Conservation (phyloP, 2,329 filamentous ascomycete genomes). For the Fusarium sp. region DNA sequence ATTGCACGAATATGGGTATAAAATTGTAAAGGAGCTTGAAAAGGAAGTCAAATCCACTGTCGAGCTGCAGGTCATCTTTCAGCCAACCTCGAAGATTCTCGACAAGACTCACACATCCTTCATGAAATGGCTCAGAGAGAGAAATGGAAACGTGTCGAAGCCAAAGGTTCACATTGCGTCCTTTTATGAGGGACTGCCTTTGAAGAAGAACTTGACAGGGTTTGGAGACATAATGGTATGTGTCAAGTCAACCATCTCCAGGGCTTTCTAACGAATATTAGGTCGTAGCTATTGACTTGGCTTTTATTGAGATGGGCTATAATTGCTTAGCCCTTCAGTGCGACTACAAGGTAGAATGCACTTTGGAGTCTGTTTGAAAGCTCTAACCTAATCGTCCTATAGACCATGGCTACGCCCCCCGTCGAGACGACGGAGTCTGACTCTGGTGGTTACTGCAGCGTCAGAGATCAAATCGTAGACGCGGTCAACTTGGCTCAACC, state of each 20-base stretch:
- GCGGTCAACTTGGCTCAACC: not conserved
- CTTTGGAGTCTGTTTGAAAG: too few species aligned
- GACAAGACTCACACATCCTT: not conserved
- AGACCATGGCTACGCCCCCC: not conserved
- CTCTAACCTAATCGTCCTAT: too few species aligned
- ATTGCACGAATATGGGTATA: too few species aligned
- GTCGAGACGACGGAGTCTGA: not conserved
- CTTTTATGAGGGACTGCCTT: not conserved
- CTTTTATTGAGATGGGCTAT: too few species aligned
- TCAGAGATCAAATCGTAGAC: not conserved
- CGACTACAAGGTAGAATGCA: too few species aligned
- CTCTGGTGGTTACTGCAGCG: not conserved
- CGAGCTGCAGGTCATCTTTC: not conserved
- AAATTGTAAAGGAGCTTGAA: too few species aligned
- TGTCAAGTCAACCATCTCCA: too few species aligned
- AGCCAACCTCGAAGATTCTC: too few species aligned
- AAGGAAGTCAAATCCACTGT: too few species aligned
- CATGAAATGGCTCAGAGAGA: not conserved
- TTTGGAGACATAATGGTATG: not conserved
- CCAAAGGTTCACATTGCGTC: not conserved
- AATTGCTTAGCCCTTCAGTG: too few species aligned
- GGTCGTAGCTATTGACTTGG: too few species aligned
- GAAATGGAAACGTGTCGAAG: not conserved
- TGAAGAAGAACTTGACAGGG: not conserved
- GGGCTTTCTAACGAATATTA: too few species aligned